Conservation (phyloP, 1,284 basidiomycete genomes). For the Cutaneotrichosporon sp. region DNA sequence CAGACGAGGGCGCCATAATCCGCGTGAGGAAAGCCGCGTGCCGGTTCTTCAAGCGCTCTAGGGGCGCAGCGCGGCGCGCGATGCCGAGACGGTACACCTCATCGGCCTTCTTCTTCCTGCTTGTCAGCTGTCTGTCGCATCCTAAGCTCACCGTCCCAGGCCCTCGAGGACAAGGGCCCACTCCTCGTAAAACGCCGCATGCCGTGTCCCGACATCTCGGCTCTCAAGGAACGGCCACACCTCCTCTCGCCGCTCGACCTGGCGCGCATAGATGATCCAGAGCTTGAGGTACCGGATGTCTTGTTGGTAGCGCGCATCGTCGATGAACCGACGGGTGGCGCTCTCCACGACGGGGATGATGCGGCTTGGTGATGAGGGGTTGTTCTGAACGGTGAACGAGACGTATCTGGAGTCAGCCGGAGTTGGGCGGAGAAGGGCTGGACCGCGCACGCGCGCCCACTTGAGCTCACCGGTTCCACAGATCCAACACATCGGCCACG, state of each 20-base stretch:
- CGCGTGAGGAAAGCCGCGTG: constrained; percentile 84
- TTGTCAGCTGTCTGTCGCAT: constrained; percentile 7
- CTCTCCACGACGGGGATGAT: constrained; percentile 74
- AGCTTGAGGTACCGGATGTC: constrained; percentile 87
- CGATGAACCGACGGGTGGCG: constrained; percentile 73
- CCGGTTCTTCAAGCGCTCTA: constrained; percentile 79
- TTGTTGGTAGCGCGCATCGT: constrained; percentile 75
- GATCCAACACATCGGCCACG: constrained; percentile 55
- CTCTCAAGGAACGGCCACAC: constrained; percentile 75
- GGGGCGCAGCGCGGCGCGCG: constrained; percentile 72
- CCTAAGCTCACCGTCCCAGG: constrained; percentile 70
- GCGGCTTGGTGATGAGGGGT: constrained; percentile 63
- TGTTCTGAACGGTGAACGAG: constrained; percentile 58
- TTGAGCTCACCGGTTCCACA: constrained; percentile 54
- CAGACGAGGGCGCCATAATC: constrained; percentile 54
- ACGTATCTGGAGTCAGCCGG: constrained; percentile 39
- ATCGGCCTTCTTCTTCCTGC: constrained; percentile 74
- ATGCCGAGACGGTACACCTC: constrained; percentile 82
- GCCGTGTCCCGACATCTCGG: constrained; percentile 74
- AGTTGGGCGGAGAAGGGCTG: not conserved
- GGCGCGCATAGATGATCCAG: constrained; percentile 78
- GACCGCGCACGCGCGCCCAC: not conserved
- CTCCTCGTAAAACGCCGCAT: constrained; percentile 80
- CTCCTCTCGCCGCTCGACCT: constrained; percentile 62
- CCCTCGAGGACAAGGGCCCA: constrained; percentile 75